Conservation (phyloP, 2,329 filamentous ascomycete species). For the Cryphonectria naterciae region DNA sequence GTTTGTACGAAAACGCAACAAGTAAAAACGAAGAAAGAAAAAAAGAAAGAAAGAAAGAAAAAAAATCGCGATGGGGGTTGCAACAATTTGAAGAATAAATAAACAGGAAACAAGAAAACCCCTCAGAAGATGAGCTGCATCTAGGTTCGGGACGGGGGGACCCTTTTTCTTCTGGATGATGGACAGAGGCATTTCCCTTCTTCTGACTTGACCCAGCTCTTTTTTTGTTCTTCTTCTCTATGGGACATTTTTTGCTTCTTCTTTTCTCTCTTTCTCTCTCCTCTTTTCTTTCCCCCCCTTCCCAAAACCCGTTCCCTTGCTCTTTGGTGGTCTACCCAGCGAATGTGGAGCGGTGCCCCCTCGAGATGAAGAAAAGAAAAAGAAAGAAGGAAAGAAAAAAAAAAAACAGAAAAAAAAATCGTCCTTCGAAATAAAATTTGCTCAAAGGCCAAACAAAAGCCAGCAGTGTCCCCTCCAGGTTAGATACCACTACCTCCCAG, state of each 20-base stretch:
- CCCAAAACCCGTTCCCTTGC: background rate
- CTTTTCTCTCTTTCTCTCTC: background rate
- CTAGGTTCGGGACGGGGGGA: background rate
- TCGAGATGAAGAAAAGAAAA: background rate
- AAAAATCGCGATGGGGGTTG: background rate
- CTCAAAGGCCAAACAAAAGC: background rate
- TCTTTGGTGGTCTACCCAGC: conserved; percentile 5
- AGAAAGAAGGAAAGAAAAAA: background rate
- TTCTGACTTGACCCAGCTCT: conserved; percentile 5
- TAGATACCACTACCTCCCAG: conserved; percentile 8
- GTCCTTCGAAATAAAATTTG: too few species aligned
- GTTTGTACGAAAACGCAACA: background rate
- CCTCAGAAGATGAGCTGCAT: background rate
- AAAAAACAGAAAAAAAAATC: background rate
- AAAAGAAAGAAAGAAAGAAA: too few species aligned
- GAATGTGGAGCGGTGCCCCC: background rate
- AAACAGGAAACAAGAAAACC: too few species aligned
- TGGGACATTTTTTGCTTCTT: conserved; percentile 5
- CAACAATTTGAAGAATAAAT: conserved; percentile 1
- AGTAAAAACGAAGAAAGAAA: background rate
- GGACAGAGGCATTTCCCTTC: background rate
- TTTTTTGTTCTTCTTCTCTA: conserved; percentile 3
- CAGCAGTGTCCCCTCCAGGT: background rate
- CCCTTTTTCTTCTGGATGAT: background rate
- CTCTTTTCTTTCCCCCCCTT: background rate